Evolutionary conservation across 2,329 filamentous ascomycete species (phyloP).

Genomic region (Paecilomyces sp.): DNA sequence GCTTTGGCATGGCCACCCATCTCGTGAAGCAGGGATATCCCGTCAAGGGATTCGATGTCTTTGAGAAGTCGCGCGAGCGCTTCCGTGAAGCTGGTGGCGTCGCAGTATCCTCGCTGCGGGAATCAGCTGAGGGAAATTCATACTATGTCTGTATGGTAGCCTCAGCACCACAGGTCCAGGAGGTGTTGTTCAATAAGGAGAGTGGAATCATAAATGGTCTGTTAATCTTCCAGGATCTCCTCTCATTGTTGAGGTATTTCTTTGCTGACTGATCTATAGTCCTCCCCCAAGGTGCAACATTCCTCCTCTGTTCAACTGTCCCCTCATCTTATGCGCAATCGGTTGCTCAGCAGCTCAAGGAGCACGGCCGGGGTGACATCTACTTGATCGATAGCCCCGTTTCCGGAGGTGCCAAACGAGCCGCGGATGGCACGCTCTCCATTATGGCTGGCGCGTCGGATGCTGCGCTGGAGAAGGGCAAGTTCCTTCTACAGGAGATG

Average conservation of each 20-base stretch:
- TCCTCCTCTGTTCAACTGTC: constrained; percentile 65
- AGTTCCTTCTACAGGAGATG: constrained; percentile 56
- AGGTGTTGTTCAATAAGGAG: constrained; percentile 55
- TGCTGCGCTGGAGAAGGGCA: constrained; percentile 50
- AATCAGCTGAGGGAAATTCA: constrained; percentile 52
- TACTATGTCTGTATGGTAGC: constrained; percentile 71
- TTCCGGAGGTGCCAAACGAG: constrained; percentile 61
- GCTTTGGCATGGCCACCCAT: constrained; percentile 72
- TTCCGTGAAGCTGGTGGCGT: constrained; percentile 58
- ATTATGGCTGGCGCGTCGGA: constrained; percentile 64
- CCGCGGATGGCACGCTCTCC: constrained; percentile 64
- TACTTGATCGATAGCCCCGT: constrained; percentile 65
- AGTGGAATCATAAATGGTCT: constrained; percentile 39
- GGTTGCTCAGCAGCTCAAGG: constrained; percentile 51
- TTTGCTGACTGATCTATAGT: constrained; percentile 16
- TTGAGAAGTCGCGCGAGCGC: constrained; percentile 56
- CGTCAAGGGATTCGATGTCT: constrained; percentile 68
- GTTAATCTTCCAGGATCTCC: background rate
- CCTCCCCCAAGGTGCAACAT: constrained; percentile 51
- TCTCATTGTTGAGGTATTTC: background rate
- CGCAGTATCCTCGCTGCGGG: constrained; percentile 52
- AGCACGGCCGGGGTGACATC: constrained; percentile 54
- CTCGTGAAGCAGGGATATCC: constrained; percentile 59
- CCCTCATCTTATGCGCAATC: constrained; percentile 58
- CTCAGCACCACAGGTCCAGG: constrained; percentile 61